Evolutionary conservation across 768 basidiomycete species (phyloP), one percentile per base, ranked within the genome.

Genomic region (Lentinula guzmanii): DNA sequence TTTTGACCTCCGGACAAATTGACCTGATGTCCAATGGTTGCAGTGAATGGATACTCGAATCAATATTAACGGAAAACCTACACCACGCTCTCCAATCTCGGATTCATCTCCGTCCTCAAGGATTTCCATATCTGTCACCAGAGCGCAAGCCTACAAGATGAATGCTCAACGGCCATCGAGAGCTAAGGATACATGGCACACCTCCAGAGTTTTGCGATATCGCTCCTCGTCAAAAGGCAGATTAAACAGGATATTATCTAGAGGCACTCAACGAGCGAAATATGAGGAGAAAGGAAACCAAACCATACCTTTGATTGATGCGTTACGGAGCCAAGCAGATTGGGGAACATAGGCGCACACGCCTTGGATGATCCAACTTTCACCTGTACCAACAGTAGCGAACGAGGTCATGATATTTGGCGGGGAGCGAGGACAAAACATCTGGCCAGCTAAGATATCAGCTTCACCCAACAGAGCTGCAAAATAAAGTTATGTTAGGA

Each of bases 261-360:
- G 28, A 28, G 39, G 6, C 3, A 28, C 15, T 43, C 33, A 56
- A 31, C 21, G 16, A 56, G 10, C 15, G 35, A 18, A 24, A 13
- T 43, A 11, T 5, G 15, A 35, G 28, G 28, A 48, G 42, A 31
- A 61, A 50, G 24, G 16, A 53, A 46, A 54, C 51, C 24, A 42
- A 41, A 58, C 15, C 35, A 57, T 31, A 75, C 82, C 78, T 70
- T 77, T 79, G 66, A 84, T 86, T 51, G 86, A 87, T 2, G 86
- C 87, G 67, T 91, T 90, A 21, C 86, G 83, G 39, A 90, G 78
- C 89, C 87, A 91, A 15, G 87, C 82, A 18, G 79, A 81, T 77
- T 90, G 86, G 18, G 93, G 93, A 15, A 95, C 93, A 72, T 91
- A 97, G 2, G 93, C 95, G 61, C 90, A 92, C 62, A 92, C 77